These are phyloP conservation scores for Cardamine resedifolia DNA, from an alignment of 345 rosid genomes.

Conservation along the genomic window DNA sequence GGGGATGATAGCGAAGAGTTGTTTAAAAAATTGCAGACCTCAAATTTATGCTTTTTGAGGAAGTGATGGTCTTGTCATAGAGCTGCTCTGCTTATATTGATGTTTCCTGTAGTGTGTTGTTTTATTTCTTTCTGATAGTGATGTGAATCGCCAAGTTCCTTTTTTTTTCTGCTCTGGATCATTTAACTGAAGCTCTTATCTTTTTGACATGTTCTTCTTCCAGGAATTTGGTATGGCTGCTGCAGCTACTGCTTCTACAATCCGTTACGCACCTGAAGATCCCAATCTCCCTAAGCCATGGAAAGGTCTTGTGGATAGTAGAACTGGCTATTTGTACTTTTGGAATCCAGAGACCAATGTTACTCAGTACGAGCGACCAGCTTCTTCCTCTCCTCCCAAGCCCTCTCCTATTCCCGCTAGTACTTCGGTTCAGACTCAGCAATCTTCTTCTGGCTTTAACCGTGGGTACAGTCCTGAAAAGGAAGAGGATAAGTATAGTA, in stretches of 20 bases:
- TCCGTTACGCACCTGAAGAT: constrained; percentile 87
- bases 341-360: constrained; percentile 98
- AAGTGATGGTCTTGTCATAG: neutral
- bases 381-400: constrained; percentile 36
- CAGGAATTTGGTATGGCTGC: constrained; percentile 57
- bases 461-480: constrained; percentile 50
- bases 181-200: neutral
- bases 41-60: neutral
- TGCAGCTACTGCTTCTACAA: constrained; percentile 57
- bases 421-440: constrained; percentile 67
- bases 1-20: neutral
- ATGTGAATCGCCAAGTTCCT: neutral
- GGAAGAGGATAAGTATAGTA: constrained; percentile 54
- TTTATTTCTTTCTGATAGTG: neutral
- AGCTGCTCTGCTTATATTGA: neutral
- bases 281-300: constrained; percentile 97
- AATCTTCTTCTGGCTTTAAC: constrained; percentile 43
- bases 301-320: constrained; percentile 93
- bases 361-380: constrained; percentile 93
- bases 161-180: neutral
- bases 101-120: neutral
- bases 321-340: constrained; percentile 88
- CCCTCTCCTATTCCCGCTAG: constrained; percentile 44
- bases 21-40: neutral
- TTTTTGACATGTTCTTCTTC: neutral